These are phyloP conservation scores for Cladosporium oxysporum DNA, from an alignment of 2,329 filamentous ascomycete genomes.

Conservation along the genomic window DNA sequence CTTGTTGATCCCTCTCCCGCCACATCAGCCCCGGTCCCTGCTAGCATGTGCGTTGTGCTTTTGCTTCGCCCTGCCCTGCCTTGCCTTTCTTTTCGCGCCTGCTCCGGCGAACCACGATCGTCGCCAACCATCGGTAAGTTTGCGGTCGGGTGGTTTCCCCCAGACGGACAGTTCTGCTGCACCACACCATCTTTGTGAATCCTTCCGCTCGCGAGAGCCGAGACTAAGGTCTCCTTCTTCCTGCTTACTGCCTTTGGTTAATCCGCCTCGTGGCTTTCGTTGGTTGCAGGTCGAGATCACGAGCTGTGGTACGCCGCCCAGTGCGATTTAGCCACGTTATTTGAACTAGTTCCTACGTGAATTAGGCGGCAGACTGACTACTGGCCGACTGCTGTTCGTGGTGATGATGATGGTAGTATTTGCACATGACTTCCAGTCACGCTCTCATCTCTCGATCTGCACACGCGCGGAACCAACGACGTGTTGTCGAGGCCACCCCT, in stretches of 20 bases:
- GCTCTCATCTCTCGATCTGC: not conserved
- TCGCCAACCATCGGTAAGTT: not conserved
- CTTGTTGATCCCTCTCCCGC: not conserved
- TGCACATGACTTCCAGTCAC: not conserved
- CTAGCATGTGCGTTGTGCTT: constrained; percentile 6
- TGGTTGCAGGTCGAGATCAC: not conserved
- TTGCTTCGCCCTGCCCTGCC: not conserved
- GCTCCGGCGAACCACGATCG: constrained; percentile 12
- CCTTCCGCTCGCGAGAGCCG: not conserved
- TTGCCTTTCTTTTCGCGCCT: not conserved
- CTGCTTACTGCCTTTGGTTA: not conserved
- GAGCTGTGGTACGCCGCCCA: not conserved
- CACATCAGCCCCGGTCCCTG: constrained; percentile 10
- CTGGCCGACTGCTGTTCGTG: not conserved
- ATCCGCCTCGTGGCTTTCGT: not conserved
- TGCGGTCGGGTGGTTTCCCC: not conserved
- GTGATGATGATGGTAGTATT: not conserved
- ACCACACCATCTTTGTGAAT: not conserved
- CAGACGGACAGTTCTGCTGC: not conserved
- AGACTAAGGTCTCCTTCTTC: not conserved
- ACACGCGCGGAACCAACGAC: not conserved
- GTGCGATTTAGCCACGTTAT: not conserved
- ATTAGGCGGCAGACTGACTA: not conserved
- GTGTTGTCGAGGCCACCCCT: not conserved
- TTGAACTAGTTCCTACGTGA: not conserved